These are phyloP conservation scores for Glycine latifolia DNA, from an alignment of 306 rosid genomes.

Conservation along the genomic window DNA sequence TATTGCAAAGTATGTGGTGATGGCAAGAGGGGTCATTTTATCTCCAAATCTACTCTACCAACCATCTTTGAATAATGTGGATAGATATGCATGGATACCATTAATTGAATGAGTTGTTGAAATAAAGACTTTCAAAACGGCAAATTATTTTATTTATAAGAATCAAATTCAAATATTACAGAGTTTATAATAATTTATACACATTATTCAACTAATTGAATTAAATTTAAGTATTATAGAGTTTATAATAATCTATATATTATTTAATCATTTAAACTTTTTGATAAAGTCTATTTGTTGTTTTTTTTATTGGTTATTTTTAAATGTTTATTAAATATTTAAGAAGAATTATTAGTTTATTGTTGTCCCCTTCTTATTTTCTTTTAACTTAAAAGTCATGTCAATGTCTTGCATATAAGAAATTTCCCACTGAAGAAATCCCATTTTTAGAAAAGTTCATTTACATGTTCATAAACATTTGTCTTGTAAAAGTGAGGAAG, in stretches of 20 bases:
- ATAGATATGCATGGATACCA: not conserved
- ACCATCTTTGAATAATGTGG: not conserved
- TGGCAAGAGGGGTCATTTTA: not conserved
- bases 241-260: too few relatives aligned
- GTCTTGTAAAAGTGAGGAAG: too few relatives aligned
- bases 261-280: too few relatives aligned
- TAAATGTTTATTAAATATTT: not conserved
- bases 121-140: not conserved
- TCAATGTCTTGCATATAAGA: not conserved
- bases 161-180: too few relatives aligned
- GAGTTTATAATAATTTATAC: too few relatives aligned
- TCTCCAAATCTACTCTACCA: not conserved
- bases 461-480: too few relatives aligned
- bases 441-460: too few relatives aligned
- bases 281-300: not conserved
- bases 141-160: too few relatives aligned
- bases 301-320: not conserved
- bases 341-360: not conserved
- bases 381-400: not conserved
- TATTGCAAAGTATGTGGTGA: not conserved
- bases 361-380: not conserved
- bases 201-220: too few relatives aligned
- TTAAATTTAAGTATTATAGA: too few relatives aligned
- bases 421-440: too few relatives aligned
- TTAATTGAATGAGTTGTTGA: not conserved